Percentiles rank a stretch among this genome's conserved stretches.
These are phyloP conservation scores for Salix brachista DNA, from an alignment of 345 rosid genomes.

Conservation along the genomic window DNA sequence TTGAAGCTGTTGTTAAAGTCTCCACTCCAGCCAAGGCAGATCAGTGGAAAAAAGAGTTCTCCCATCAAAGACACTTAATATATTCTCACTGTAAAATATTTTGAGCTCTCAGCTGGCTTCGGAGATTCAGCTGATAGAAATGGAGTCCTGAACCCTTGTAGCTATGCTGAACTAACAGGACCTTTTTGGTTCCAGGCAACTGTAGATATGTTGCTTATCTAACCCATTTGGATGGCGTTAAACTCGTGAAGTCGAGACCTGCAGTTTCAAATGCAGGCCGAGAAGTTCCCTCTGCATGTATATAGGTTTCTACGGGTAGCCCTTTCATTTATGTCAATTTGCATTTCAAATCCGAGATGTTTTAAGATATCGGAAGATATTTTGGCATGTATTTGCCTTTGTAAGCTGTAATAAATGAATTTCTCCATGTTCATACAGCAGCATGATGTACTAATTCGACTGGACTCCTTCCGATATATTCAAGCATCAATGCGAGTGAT, in stretches of 20 bases:
- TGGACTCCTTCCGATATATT: neutral
- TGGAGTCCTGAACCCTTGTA: neutral
- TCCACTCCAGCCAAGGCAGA: conserved; percentile 56
- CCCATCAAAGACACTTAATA: neutral
- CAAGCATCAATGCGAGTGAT: neutral
- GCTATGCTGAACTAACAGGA: conserved; percentile 10
- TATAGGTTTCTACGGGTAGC: conserved; percentile 5
- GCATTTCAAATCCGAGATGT: conserved; percentile 7
- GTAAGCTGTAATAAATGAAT: neutral
- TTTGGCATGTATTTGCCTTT: neutral
- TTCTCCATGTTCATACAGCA: neutral
- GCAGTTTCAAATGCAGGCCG: neutral
- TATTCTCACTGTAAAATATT: neutral
- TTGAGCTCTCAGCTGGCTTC: neutral
- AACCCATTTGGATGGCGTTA: conserved; percentile 14
- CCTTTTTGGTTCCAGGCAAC: conserved; percentile 20
- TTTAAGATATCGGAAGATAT: conserved; percentile 4
- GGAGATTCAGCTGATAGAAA: neutral
- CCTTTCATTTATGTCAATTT: neutral
- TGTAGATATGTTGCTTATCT: conserved; percentile 29
- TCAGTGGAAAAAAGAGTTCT: conserved; percentile 32
- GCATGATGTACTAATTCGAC: neutral
- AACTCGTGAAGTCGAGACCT: neutral
- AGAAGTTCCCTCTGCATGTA: neutral
- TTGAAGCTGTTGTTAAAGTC: conserved; percentile 83